Conservation (phyloP, 1,139 yeast genomes). For the Debaryomycetaceae sp. region DNA sequence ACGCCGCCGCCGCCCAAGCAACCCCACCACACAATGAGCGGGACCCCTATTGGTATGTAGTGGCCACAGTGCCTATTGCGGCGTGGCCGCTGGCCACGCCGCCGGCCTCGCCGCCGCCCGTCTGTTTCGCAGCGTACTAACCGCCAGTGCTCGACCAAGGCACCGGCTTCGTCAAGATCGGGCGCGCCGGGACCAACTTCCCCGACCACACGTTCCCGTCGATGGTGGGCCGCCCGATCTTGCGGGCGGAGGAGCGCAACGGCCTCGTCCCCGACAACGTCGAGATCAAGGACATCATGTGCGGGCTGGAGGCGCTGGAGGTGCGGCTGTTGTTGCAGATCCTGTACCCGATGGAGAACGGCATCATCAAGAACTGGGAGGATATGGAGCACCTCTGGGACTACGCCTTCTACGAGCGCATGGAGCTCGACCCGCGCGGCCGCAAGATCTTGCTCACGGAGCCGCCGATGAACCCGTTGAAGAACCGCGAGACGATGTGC, state of each 20-base stretch:
- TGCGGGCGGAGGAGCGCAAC: constrained; percentile 92
- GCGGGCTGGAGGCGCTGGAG: constrained; percentile 92
- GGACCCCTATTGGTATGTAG: constrained; percentile 54
- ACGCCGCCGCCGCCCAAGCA: too few relatives aligned
- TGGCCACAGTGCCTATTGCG: too few relatives aligned
- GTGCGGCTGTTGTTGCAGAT: constrained; percentile 87
- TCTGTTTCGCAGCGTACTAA: constrained; percentile 11
- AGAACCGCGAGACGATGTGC: constrained; percentile 91
- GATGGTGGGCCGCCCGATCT: constrained; percentile 94
- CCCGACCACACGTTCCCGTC: constrained; percentile 99
- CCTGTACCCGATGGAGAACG: constrained; percentile 97
- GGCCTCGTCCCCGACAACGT: constrained; percentile 50
- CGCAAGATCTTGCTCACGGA: constrained; percentile 85
- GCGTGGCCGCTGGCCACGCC: too few relatives aligned
- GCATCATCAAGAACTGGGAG: constrained; percentile 96
- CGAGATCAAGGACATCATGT: constrained; percentile 89
- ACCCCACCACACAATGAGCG: constrained; percentile 37
- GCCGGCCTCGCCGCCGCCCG: background rate
- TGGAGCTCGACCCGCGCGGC: constrained; percentile 73
- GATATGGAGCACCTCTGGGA: constrained; percentile 99
- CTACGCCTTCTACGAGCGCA: constrained; percentile 88
- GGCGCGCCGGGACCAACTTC: constrained; percentile 94
- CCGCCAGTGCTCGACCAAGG: constrained; percentile 90
- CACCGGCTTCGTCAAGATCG: constrained; percentile 94
- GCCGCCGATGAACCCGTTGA: constrained; percentile 96